These are phyloP conservation scores for Choanephora cucurbitarum DNA, from an alignment of 371 early-diverging fungal species.

Conservation along the genomic window DNA sequence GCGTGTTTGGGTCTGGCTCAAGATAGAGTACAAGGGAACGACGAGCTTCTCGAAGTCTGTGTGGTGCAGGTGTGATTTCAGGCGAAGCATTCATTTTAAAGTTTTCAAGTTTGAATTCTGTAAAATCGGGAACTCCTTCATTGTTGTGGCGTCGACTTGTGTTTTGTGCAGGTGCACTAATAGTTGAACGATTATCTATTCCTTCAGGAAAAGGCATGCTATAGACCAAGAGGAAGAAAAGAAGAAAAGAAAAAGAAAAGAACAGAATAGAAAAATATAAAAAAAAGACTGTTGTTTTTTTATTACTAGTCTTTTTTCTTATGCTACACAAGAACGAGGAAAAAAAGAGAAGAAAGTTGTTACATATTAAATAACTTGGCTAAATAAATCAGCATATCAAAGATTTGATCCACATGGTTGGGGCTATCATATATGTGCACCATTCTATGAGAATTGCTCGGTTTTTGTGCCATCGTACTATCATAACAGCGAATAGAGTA, in stretches of 20 bases:
- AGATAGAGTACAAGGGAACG: constrained; percentile 34
- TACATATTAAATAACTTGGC: too few relatives aligned
- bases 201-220: constrained; percentile 17
- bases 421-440: too few relatives aligned
- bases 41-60: constrained; percentile 30
- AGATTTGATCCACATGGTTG: too few relatives aligned
- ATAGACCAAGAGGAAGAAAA: neutral
- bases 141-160: neutral
- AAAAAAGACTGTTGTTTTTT: neutral
- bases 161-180: constrained; percentile 11
- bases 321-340: constrained; percentile 1
- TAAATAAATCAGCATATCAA: too few relatives aligned
- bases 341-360: too few relatives aligned
- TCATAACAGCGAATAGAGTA: too few relatives aligned
- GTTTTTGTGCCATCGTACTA: too few relatives aligned
- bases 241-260: constrained; percentile 2
- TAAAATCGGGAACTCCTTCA: constrained; percentile 25
- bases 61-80: constrained; percentile 28
- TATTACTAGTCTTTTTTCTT: neutral
- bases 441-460: too few relatives aligned
- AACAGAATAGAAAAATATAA: constrained; percentile 2
- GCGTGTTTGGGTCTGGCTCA: constrained; percentile 29
- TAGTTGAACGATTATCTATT: constrained; percentile 18
- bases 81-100: constrained; percentile 28
- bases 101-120: constrained; percentile 29